These are phyloP conservation scores for Cinnamomum chago DNA, from an alignment of 164 flowering plant species.

Conservation along the genomic window DNA sequence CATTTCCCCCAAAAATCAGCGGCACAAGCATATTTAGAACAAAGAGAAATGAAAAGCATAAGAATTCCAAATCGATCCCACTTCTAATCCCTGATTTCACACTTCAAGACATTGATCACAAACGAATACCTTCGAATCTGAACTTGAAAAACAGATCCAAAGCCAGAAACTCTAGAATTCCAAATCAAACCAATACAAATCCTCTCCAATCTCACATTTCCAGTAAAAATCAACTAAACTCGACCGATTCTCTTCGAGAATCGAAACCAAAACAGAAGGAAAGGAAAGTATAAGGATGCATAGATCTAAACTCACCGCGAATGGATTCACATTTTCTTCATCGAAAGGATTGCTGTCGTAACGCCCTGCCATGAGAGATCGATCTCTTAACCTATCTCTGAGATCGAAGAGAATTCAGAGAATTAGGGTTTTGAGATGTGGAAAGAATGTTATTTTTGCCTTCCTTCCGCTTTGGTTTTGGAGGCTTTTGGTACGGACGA, in stretches of 20 bases:
- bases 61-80: background rate
- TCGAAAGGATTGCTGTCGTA: constrained; percentile 78
- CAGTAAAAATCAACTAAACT: background rate
- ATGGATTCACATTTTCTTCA: constrained; percentile 82
- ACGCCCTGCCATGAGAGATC: constrained; percentile 56
- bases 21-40: background rate
- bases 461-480: background rate
- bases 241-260: background rate
- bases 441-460: background rate
- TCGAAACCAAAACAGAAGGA: background rate
- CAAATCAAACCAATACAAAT: background rate
- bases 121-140: background rate
- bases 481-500: background rate
- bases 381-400: background rate
- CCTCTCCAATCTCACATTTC: background rate
- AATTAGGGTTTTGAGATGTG: background rate
- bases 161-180: background rate
- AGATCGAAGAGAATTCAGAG: background rate
- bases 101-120: background rate
- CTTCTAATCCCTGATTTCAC: background rate
- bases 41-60: no score
- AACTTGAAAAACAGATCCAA: background rate
- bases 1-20: background rate
- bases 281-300: background rate
- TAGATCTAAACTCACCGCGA: constrained; percentile 49